Percentiles rank a stretch among this genome's conserved stretches.
Evolutionary conservation across 371 early-diverging fungal genomes (phyloP).

Genomic region (Apophysomyces trapeziformis): DNA sequence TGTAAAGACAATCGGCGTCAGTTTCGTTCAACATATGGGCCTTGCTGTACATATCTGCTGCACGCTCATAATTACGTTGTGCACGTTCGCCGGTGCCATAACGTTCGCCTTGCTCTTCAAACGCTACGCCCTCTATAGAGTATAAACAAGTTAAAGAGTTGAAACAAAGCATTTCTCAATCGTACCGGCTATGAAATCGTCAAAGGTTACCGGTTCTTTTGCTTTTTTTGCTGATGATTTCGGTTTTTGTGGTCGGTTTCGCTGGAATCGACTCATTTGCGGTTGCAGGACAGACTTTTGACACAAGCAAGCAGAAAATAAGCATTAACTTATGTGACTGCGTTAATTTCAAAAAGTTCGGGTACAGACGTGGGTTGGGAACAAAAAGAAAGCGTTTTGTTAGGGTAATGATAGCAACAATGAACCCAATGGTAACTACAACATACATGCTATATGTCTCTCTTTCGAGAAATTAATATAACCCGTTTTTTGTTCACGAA

Average conservation of each 20-base stretch:
- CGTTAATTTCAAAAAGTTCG: not conserved
- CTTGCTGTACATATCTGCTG: constrained; percentile 66
- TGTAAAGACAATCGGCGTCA: constrained; percentile 71
- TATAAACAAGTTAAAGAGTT: constrained; percentile 1
- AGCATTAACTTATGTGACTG: not conserved
- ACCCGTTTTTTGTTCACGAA: not conserved
- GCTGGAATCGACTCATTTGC: constrained; percentile 14
- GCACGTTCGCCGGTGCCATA: constrained; percentile 71
- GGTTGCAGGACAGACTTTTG: not conserved
- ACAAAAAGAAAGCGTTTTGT: not conserved
- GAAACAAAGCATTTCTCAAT: not conserved
- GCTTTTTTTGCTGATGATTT: constrained; percentile 35
- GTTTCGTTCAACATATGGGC: constrained; percentile 58
- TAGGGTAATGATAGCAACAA: not conserved
- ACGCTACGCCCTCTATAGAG: constrained; percentile 59
- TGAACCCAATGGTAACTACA: not conserved
- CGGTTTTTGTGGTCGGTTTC: constrained; percentile 24
- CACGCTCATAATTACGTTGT: constrained; percentile 65
- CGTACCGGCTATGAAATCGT: constrained; percentile 48
- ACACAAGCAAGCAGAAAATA: not conserved
- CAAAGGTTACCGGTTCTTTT: constrained; percentile 50
- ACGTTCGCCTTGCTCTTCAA: constrained; percentile 76
- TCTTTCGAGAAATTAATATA: not conserved
- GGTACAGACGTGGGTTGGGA: not conserved
- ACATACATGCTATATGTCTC: not conserved